Evolutionary conservation across 164 flowering plant species (phyloP).

Genomic region (Echeveria elegans): DNA sequence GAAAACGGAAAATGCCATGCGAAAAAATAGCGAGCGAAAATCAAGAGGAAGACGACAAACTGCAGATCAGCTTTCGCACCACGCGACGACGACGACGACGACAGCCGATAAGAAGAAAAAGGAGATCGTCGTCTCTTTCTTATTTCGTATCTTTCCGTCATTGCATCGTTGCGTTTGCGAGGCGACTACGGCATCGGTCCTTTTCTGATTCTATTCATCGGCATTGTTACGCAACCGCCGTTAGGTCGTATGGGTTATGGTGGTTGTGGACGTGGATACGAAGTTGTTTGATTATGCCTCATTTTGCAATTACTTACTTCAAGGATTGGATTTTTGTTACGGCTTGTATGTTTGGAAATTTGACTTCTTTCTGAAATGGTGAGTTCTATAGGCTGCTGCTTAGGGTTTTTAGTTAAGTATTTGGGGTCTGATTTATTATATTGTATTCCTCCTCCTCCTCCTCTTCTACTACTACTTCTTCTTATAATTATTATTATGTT

Average conservation of each 20-base stretch:
- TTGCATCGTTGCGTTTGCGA: neutral
- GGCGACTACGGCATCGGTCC: neutral
- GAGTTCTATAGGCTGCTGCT: too few relatives aligned
- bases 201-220: neutral
- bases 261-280: neutral
- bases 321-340: neutral
- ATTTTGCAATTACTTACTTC: neutral
- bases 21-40: constrained; percentile 2
- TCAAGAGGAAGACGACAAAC: constrained; percentile 6
- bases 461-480: too few relatives aligned
- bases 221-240: constrained; percentile 6
- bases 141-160: neutral
- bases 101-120: neutral
- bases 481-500: neutral
- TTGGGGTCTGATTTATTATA: too few relatives aligned
- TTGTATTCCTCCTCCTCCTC: too few relatives aligned
- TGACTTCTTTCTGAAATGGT: neutral
- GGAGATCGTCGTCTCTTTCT: neutral
- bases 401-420: too few relatives aligned
- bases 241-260: neutral
- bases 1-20: neutral
- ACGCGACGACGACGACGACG: neutral
- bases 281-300: neutral
- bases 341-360: neutral
- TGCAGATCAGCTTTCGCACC: too few relatives aligned